Percentiles rank a stretch among this genome's conserved stretches.
Evolutionary conservation across 2,329 filamentous ascomycete genomes (phyloP).

Genomic region (Verticillium isaacii): DNA sequence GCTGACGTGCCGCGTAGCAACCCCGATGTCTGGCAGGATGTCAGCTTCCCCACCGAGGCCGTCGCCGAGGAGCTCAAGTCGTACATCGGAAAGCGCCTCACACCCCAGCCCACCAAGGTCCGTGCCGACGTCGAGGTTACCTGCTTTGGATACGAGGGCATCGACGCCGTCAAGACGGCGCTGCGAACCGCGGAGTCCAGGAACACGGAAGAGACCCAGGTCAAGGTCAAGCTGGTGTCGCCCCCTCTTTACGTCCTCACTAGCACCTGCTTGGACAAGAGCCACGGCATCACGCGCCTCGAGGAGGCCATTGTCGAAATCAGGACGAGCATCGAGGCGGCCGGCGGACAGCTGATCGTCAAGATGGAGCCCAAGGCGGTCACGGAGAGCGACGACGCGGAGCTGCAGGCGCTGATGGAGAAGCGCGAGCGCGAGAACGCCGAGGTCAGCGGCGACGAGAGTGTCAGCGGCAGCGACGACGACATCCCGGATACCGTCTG

Average conservation of each 20-base stretch:
- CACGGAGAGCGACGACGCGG: conserved; percentile 96
- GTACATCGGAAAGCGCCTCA: conserved; percentile 96
- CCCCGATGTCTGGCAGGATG: conserved; percentile 91
- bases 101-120: conserved; percentile 97
- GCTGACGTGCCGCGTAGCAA: conserved; percentile 53
- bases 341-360: conserved; percentile 76
- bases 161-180: conserved; percentile 94
- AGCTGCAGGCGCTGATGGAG: conserved; percentile 97
- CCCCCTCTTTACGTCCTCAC: conserved; percentile 96
- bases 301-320: conserved; percentile 90
- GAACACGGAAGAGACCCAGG: conserved; percentile 88
- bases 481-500: conserved; percentile 47
- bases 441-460: conserved; percentile 96
- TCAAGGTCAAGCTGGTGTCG: conserved; percentile 98
- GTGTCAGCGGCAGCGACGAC: conserved; percentile 91
- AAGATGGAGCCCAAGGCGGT: conserved; percentile 99
- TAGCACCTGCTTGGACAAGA: conserved; percentile 93
- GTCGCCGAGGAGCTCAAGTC: conserved; percentile 86
- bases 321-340: conserved; percentile 69
- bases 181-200: conserved; percentile 86
- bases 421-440: conserved; percentile 97
- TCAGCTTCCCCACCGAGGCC: conserved; percentile 78
- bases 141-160: conserved; percentile 94
- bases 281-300: conserved; percentile 73
- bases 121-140: conserved; percentile 96